Evolutionary conservation across 169 alveolate species (phyloP), one percentile per base, ranked within the genome.

Genomic region (Plasmodium fragile): DNA sequence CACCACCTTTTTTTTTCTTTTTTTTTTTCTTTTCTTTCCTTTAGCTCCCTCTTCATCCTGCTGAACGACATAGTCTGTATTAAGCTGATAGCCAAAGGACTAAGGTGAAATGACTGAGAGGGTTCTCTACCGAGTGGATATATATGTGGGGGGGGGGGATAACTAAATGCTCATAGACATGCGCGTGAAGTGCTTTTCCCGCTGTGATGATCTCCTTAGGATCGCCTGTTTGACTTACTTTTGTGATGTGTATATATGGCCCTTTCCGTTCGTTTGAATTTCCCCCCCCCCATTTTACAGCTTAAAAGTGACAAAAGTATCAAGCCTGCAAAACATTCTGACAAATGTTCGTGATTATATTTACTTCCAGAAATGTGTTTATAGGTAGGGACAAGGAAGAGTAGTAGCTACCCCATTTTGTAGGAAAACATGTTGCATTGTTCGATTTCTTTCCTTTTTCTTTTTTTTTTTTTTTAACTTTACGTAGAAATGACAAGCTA

Each of bases 31-130:
- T n/a, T n/a, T n/a, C n/a, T 52, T 41, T 83, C 43, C 71, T 72
- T 25, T 6, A 83, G 92, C 75, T 72, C 84, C 83, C 49, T 83
- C 59, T 83, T 71, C 77, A 83, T 83, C 79, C 36, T 83, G 53
- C 79, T 83, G 59, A 83, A 83, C 59, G 92, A 83, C 32, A 83
- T 83, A 8, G 77, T 72, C 34, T 83, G 92, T 18, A 28, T 73
- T 45, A 49, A 83, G 77, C 41, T 83, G 53, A 81, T 45, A 30
- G 39, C 92, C 5, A 45, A 71, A 30, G 92, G 92, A 34, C 30
- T 71, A 18, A 41, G 92, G 92, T 83, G 75, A 83, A 73, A 83
- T 43, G 25, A 13, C 22, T 18, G 28, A 72, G 45, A 5, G 75
- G 8, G 16, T 45, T 83, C 11, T 71, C 59, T 69, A 82, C 16